Evolutionary conservation across 2,329 filamentous ascomycete genomes (phyloP), one percentile per base, ranked within the genome.

Genomic region (Dactylella cylindrospora): DNA sequence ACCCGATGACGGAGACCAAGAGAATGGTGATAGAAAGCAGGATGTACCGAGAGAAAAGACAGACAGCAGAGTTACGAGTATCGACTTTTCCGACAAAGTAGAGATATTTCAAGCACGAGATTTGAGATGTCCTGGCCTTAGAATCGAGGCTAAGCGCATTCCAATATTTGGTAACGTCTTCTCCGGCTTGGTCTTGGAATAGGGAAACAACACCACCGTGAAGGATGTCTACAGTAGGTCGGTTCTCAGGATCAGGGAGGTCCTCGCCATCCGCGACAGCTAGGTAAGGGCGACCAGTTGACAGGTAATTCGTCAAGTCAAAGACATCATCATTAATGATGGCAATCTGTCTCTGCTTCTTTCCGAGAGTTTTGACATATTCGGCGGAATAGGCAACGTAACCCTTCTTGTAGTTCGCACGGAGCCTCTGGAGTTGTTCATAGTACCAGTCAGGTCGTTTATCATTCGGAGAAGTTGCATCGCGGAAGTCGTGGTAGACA

Each of bases 61-160:
- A 98, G 61, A 83, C 82, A 0, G 82, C 74, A 1, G 91, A 96
- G 74, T 87, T 90, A 77, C 93, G 81, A 1, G 91, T 97, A 71
- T 98, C 93, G 2, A 95, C 78, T 65, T 94, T 85, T 23, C 90
- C 93, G 17, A 96, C 83, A 70, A 93, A 96, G 76, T 97, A 98
- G 29, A 98, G 79, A 68, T 96, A 95, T 75, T 97, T 84, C 47
- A 98, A 79, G 70, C 93, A 98, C 1, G 83, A 77, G 71, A 84
- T 77, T 88, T 95, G 94, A 26, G 84, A 79, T 15, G 72, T 69
- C 68, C 84, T 85, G 66, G 81, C 70, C 0, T 71, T 77, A 0
- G 75, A 33, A 59, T 80, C 77, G 38, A 95, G 73, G 4, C 74
- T 72, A 22, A 97, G 77, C 1, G 80, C 77, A 36, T 90, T 77